A percentile compares a stretch with the other conserved stretches of the same genome.
phyloP scores from a whole-genome alignment of 805 yeast species.

The Pichia sporocuriosa region DNA sequence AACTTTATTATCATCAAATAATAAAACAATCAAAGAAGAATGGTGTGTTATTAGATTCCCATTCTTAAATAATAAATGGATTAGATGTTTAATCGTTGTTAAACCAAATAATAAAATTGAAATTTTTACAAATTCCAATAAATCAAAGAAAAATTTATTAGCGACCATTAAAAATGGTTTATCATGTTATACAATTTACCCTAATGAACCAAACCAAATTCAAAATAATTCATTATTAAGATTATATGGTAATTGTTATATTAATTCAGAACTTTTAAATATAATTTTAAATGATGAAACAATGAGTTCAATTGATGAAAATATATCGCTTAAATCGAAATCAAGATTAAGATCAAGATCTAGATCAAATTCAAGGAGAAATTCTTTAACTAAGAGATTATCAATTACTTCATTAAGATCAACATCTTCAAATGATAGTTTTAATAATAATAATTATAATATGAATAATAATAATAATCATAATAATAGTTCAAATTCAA shows the following conservation, averaged over 20 bases:
- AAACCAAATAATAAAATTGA: slow-evolving; percentile 44
- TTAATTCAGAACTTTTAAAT: slow-evolving; percentile 32
- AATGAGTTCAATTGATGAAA: slow-evolving; percentile 19
- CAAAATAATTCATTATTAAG: slow-evolving; percentile 52
- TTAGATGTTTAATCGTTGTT: slow-evolving; percentile 45
- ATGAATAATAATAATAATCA: no score
- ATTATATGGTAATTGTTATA: slow-evolving; percentile 45
- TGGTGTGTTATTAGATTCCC: slow-evolving; percentile 61
- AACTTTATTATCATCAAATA: slow-evolving; percentile 46
- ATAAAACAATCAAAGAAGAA: slow-evolving; percentile 42
- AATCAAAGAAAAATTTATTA: slow-evolving; percentile 44
- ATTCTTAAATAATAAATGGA: slow-evolving; percentile 52
- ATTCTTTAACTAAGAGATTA: slow-evolving; percentile 20
- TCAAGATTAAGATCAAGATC: slow-evolving; percentile 10
- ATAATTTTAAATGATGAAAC: slow-evolving; percentile 15
- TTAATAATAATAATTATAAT: no score
- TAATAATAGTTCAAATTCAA: slow-evolving; percentile 2
- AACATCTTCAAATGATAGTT: slow-evolving; percentile 12
- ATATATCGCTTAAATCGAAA: slow-evolving; percentile 1
- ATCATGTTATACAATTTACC: slow-evolving; percentile 50
- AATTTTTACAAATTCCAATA: slow-evolving; percentile 43
- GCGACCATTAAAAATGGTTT: slow-evolving; percentile 40
- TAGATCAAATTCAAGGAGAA: slow-evolving; percentile 6
- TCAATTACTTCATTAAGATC: slow-evolving; percentile 26
- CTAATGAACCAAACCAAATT: slow-evolving; percentile 50